These are phyloP conservation scores for Tricholoma sp. DNA, from an alignment of 768 basidiomycete genomes.

Conservation along the genomic window DNA sequence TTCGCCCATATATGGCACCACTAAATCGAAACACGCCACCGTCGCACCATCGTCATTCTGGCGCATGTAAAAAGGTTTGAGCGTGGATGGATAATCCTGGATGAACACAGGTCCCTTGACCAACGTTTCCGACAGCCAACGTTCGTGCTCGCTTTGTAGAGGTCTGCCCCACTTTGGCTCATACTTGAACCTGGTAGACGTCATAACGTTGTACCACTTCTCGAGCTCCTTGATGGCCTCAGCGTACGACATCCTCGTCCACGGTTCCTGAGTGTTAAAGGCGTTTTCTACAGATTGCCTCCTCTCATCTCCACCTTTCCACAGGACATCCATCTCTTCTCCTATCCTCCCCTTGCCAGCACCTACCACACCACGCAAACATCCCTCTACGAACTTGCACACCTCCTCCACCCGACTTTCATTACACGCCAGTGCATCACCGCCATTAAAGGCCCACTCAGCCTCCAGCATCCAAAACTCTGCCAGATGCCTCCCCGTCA, in stretches of 20 bases:
- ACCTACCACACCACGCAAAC: conserved; percentile 21
- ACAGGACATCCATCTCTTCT: conserved; percentile 30
- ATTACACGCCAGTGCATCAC: neutral
- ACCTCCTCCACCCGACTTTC: conserved; percentile 33
- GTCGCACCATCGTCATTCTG: conserved; percentile 50
- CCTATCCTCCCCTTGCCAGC: conserved; percentile 14
- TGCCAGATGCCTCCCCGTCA: conserved; percentile 87
- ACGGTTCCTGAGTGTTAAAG: conserved; percentile 33
- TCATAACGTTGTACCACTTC: conserved; percentile 20
- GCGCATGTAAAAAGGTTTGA: conserved; percentile 99
- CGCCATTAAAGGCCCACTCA: conserved; percentile 57
- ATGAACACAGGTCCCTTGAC: conserved; percentile 82
- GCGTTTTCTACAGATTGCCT: conserved; percentile 31
- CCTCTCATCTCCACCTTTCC: conserved; percentile 34
- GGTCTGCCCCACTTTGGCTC: conserved; percentile 61
- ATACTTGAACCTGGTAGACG: conserved; percentile 44
- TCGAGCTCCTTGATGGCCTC: conserved; percentile 63
- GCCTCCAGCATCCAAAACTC: conserved; percentile 99
- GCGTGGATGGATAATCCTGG: conserved; percentile 73
- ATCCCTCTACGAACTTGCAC: conserved; percentile 35
- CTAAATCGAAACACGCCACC: conserved; percentile 93
- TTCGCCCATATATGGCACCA: conserved; percentile 86
- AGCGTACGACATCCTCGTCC: conserved; percentile 75
- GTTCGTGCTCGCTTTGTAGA: conserved; percentile 89
- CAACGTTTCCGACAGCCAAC: conserved; percentile 73